phyloP scores from a whole-genome alignment of 148 eudicot genomes.

The Silene uniflora region DNA sequence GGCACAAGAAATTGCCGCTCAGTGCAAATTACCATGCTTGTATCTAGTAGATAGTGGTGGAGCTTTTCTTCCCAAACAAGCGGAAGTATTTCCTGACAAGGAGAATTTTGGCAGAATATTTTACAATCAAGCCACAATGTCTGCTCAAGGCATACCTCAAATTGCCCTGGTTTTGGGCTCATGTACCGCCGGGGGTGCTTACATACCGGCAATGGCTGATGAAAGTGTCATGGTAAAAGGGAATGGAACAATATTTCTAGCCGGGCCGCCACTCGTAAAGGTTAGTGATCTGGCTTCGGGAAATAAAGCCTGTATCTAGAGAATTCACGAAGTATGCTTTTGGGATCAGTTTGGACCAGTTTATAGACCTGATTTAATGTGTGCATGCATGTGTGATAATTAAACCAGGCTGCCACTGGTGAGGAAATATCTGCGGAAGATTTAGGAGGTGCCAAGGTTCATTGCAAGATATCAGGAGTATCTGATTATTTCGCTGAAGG shows the following conservation, averaged over 20 bases:
- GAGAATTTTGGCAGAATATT: conserved; percentile 95
- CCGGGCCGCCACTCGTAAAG: conserved; percentile 99
- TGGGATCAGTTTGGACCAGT: not conserved
- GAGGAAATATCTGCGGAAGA: conserved; percentile 99
- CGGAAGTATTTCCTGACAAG: conserved; percentile 96
- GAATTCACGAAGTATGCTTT: not conserved
- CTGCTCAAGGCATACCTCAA: conserved; percentile 91
- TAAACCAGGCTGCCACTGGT: conserved; percentile 98
- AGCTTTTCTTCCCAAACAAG: conserved; percentile 97
- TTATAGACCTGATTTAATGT: not conserved
- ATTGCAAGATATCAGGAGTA: conserved; percentile 95
- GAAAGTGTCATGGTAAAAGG: conserved; percentile 99
- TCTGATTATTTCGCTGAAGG: conserved; percentile 96
- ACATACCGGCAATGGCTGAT: conserved; percentile 99
- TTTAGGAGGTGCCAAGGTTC: conserved; percentile 94
- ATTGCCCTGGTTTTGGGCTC: conserved; percentile 95
- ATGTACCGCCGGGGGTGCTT: conserved; percentile 98
- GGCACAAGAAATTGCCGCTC: conserved; percentile 95
- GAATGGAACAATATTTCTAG: conserved; percentile 97
- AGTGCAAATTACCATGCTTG: conserved; percentile 83
- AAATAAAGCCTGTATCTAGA: conserved; percentile 11
- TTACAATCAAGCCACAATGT: conserved; percentile 92
- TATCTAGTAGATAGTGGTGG: conserved; percentile 99
- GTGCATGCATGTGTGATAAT: not conserved
- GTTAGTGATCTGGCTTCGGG: conserved; percentile 36